Evolutionary conservation across 2,329 filamentous ascomycete genomes (phyloP), one percentile per base, ranked within the genome.

Genomic region (Diaporthe batatas): DNA sequence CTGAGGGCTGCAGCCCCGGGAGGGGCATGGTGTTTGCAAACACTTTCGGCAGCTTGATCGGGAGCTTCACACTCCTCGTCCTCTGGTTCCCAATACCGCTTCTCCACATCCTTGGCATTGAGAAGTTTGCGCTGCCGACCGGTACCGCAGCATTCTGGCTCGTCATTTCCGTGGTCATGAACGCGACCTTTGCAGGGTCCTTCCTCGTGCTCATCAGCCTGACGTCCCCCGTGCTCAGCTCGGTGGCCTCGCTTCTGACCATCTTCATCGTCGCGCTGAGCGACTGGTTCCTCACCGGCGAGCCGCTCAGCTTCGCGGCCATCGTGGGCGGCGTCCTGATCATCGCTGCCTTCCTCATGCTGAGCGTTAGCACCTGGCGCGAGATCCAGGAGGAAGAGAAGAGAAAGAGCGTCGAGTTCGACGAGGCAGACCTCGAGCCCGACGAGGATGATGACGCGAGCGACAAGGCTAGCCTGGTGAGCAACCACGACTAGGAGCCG

Each of bases 1-100:
- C 96, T 0, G 95, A 98, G 76, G 95, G 95, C 65, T 93, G 92
- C 70, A 92, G 90, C 55, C 90, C 96, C 0, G 91, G 89, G n/a
- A 91, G 95, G n/a, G 95, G 95, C 77, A 96, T 97, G 87, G 91
- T 98, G 74, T 98, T 99, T 78, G 95, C 96, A 78, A 98, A 97
- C 81, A 92, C 93, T 0, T 96, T 98, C 79, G 96, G 94, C 70
- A 94, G 91, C 76, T 86, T 96, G 80, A 96, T 99, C 75, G 96
- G 96, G 3, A 79, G 86, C 8, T 98, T 98, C 81, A 99, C 96
- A 0, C 83, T 98, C 34, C 83, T 89, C 0, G 93, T 98, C 8
- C 89, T 99, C 4, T 99, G 96, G 96, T 90, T 98, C 59, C 96
- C 96, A 0, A 81, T 99, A 11, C 96, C 96, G 0, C 84, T 98